A percentile compares a stretch with the other conserved stretches of the same genome.
Conservation (phyloP, 2,329 filamentous ascomycete genomes). For the Aureobasidium zeae region DNA sequence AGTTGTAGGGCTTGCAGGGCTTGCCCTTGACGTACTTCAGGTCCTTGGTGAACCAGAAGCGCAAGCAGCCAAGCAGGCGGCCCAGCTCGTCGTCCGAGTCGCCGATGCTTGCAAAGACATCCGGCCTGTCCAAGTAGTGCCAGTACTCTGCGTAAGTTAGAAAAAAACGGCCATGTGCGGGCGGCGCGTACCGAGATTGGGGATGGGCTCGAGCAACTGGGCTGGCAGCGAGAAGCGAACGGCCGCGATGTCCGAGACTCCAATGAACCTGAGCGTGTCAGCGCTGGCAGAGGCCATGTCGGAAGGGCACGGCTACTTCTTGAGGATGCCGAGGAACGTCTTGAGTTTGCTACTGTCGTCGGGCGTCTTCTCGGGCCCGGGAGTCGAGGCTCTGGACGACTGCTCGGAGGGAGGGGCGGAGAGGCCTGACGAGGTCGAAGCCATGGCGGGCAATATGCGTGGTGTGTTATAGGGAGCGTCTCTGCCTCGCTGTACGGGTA, state of each 20-base stretch:
- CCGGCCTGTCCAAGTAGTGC: constrained; percentile 94
- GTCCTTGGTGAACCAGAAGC: constrained; percentile 99
- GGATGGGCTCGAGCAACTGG: constrained; percentile 88
- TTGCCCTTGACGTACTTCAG: constrained; percentile 98
- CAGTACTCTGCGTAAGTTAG: constrained; percentile 64
- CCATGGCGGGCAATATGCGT: no score
- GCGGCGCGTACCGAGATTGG: constrained; percentile 60
- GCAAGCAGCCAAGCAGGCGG: constrained; percentile 86
- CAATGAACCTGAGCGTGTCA: constrained; percentile 63
- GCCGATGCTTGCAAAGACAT: constrained; percentile 75
- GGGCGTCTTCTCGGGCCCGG: constrained; percentile 43
- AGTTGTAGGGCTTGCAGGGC: constrained; percentile 99
- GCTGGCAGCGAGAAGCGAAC: constrained; percentile 94
- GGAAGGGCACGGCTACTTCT: constrained; percentile 55
- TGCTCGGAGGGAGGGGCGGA: constrained; percentile 9
- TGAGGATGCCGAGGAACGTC: constrained; percentile 78
- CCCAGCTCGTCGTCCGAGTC: constrained; percentile 86
- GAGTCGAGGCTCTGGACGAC: constrained; percentile 12
- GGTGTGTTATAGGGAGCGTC: no score
- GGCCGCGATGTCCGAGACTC: constrained; percentile 87
- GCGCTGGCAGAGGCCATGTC: constrained; percentile 1
- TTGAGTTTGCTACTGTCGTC: constrained; percentile 83
- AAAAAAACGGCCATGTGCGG: not conserved
- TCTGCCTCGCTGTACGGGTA: no score
- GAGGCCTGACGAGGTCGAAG: constrained; percentile 11